phyloP scores from a whole-genome alignment of 768 basidiomycete species.

The Rhizopogon roseolus region DNA sequence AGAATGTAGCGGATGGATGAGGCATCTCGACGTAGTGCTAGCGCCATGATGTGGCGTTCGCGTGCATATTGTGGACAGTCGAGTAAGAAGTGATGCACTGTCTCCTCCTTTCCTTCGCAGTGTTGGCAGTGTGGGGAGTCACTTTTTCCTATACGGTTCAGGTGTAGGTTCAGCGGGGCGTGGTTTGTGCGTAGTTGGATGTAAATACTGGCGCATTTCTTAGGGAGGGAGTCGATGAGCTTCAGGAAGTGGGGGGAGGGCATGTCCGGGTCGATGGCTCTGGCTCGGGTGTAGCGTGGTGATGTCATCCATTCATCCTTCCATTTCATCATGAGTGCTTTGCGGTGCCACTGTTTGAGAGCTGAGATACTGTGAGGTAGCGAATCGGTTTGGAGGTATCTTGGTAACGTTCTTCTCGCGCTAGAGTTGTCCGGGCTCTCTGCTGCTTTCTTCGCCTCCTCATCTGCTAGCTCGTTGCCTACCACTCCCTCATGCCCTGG shows the following conservation, averaged over 20 bases:
- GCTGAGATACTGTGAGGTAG: neutral
- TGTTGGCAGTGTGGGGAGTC: slow-evolving; percentile 21
- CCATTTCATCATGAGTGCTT: neutral
- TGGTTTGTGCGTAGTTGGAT: slow-evolving; percentile 29
- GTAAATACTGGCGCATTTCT: slow-evolving; percentile 16
- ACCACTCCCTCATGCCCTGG: slow-evolving; percentile 11
- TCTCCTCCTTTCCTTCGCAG: slow-evolving; percentile 22
- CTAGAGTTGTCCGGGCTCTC: neutral
- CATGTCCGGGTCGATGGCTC: neutral
- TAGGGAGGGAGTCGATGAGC: neutral
- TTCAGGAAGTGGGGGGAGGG: neutral
- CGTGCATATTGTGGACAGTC: slow-evolving; percentile 18
- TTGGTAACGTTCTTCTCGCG: neutral
- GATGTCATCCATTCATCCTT: neutral
- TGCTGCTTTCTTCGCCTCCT: slow-evolving; percentile 17
- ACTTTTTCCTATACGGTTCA: slow-evolving; percentile 18
- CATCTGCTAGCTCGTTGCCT: slow-evolving; percentile 17
- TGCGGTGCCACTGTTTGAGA: neutral
- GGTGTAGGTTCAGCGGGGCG: slow-evolving; percentile 22
- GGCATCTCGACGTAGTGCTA: neutral
- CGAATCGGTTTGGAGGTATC: neutral
- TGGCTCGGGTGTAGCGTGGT: neutral
- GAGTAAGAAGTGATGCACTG: slow-evolving; percentile 24
- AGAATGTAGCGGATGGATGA: slow-evolving; percentile 3
- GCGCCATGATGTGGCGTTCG: neutral